phyloP scores from a whole-genome alignment of 2,329 filamentous ascomycete genomes.

The Fusarium globosum region DNA sequence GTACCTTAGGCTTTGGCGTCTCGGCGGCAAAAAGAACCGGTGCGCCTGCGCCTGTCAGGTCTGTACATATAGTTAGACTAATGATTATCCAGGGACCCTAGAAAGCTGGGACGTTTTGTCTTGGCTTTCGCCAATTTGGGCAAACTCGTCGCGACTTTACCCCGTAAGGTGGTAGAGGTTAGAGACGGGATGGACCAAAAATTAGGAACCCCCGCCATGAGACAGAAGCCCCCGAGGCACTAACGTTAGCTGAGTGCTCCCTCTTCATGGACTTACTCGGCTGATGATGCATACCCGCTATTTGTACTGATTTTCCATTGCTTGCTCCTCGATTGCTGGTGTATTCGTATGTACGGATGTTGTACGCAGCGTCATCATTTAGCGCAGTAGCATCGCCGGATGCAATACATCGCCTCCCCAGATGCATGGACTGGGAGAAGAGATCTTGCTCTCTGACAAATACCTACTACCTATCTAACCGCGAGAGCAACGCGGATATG shows the following conservation, averaged over 20 bases:
- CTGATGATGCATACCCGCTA: neutral
- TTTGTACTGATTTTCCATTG: neutral
- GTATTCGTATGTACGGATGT: neutral
- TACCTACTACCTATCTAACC: neutral
- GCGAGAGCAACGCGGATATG: neutral
- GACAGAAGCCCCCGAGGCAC: neutral
- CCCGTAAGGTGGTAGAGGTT: conserved; percentile 10
- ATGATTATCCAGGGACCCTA: conserved; percentile 28
- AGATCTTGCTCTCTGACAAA: conserved; percentile 6
- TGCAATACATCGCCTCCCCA: conserved; percentile 4
- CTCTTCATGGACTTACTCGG: neutral
- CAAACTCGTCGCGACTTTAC: conserved; percentile 39
- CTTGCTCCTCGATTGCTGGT: neutral
- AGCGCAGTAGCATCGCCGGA: conserved; percentile 11
- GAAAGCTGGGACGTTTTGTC: conserved; percentile 26
- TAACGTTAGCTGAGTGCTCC: neutral
- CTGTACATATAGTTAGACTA: conserved; percentile 6
- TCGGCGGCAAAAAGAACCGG: conserved; percentile 30
- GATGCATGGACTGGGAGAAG: conserved; percentile 1
- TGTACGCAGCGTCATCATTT: conserved; percentile 12
- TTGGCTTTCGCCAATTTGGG: conserved; percentile 36
- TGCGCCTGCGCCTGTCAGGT: conserved; percentile 38
- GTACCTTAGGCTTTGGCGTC: conserved; percentile 10
- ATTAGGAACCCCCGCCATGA: neutral
- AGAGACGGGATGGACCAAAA: conserved; percentile 1